Conservation (phyloP, 805 yeast genomes). For the Ogataea trehalophila region DNA sequence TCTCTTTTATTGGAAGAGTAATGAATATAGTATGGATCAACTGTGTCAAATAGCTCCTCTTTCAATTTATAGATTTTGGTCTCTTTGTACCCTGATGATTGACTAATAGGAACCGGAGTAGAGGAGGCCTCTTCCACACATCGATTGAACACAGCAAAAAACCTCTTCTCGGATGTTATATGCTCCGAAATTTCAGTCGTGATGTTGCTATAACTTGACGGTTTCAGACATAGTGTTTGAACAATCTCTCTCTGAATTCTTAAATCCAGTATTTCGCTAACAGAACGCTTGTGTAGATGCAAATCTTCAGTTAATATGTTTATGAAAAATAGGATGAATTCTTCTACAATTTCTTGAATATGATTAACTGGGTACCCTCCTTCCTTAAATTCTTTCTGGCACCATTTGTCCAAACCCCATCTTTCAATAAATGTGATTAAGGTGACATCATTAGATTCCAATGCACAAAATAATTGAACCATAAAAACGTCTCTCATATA, state of each 20-base stretch:
- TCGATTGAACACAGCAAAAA: constrained; percentile 55
- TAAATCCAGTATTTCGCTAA: constrained; percentile 43
- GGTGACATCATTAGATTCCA: constrained; percentile 48
- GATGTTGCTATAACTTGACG: constrained; percentile 66
- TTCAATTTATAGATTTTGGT: constrained; percentile 66
- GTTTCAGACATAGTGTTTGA: constrained; percentile 76
- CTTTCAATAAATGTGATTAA: constrained; percentile 56
- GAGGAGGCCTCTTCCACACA: constrained; percentile 54
- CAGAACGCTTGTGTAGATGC: constrained; percentile 45
- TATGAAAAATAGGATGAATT: constrained; percentile 64
- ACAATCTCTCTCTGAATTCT: constrained; percentile 67
- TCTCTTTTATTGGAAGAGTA: constrained; percentile 75
- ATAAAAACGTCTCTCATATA: constrained; percentile 73
- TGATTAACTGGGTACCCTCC: constrained; percentile 35
- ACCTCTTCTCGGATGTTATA: constrained; percentile 63
- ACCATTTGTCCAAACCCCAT: constrained; percentile 64
- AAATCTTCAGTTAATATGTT: constrained; percentile 64
- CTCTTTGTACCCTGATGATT: constrained; percentile 43
- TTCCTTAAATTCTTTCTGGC: constrained; percentile 38
- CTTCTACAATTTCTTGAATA: constrained; percentile 58
- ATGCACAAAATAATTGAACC: constrained; percentile 56
- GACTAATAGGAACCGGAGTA: background rate
- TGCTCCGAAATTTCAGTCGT: constrained; percentile 71
- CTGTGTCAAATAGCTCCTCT: constrained; percentile 41
- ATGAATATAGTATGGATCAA: constrained; percentile 83